Percentiles rank a stretch among this genome's conserved stretches.
Evolutionary conservation across 371 early-diverging fungal species (phyloP).

Genomic region (Circinella umbellata): DNA sequence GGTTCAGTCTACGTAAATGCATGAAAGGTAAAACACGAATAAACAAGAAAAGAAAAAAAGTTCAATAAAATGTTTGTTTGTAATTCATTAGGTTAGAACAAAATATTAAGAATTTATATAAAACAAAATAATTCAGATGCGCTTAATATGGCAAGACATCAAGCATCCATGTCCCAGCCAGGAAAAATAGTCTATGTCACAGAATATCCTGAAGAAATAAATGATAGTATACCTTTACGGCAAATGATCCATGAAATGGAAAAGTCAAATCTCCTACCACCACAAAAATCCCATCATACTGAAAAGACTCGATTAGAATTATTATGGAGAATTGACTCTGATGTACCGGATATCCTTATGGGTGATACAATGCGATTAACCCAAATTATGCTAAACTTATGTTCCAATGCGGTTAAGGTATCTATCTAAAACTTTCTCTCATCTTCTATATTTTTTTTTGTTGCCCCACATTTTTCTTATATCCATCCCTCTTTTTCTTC

Average conservation of each 20-base stretch:
- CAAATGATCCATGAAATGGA: conserved; percentile 38
- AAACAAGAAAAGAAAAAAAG: too few species aligned
- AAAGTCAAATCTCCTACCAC: conserved; percentile 12
- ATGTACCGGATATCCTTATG: conserved; percentile 61
- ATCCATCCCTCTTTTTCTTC: background rate
- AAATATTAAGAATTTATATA: conserved; percentile 1
- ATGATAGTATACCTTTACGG: conserved; percentile 51
- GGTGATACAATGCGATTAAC: conserved; percentile 65
- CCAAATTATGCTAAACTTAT: conserved; percentile 62
- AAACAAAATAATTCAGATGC: conserved; percentile 32
- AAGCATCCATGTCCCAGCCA: conserved; percentile 49
- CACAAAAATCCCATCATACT: conserved; percentile 24
- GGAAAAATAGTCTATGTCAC: conserved; percentile 53
- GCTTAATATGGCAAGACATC: conserved; percentile 56
- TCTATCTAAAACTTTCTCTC: too few species aligned
- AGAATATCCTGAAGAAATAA: conserved; percentile 60
- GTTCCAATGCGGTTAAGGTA: conserved; percentile 67
- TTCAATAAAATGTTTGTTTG: too few species aligned
- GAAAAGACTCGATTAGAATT: conserved; percentile 57
- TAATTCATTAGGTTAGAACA: background rate
- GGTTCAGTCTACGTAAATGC: conserved; percentile 62
- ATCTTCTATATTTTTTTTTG: too few species aligned
- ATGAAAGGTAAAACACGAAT: conserved; percentile 51
- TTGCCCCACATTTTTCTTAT: too few species aligned
- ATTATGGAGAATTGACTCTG: conserved; percentile 61